Evolutionary conservation across 2,329 filamentous ascomycete species (phyloP).

Genomic region (Calonectria honghensis): DNA sequence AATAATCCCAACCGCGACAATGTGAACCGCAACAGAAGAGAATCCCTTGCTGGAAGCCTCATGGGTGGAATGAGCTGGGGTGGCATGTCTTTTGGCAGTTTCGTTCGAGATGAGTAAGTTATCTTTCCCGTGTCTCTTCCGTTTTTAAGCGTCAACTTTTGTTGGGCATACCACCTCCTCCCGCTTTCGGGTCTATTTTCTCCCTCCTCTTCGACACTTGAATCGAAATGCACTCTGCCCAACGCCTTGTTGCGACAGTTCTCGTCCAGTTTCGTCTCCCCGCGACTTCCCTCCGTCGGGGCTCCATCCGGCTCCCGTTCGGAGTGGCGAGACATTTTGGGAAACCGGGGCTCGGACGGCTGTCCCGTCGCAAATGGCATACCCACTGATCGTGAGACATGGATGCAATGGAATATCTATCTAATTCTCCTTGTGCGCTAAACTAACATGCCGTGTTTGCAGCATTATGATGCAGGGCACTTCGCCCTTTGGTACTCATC

Average conservation of each 20-base stretch:
- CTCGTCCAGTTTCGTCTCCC: slow-evolving; percentile 21
- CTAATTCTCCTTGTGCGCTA: slow-evolving; percentile 25
- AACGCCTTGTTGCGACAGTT: neutral
- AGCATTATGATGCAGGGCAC: slow-evolving; percentile 97
- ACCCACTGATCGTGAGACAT: slow-evolving; percentile 36
- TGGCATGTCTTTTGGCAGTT: slow-evolving; percentile 95
- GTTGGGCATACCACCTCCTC: slow-evolving; percentile 24
- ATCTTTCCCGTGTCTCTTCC: slow-evolving; percentile 35
- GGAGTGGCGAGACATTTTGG: slow-evolving; percentile 51
- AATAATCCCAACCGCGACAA: slow-evolving; percentile 78
- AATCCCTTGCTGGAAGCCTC: slow-evolving; percentile 78
- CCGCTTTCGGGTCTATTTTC: neutral
- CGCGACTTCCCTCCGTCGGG: slow-evolving; percentile 23
- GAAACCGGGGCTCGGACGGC: slow-evolving; percentile 42
- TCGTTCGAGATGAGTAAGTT: slow-evolving; percentile 97
- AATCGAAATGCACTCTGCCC: neutral
- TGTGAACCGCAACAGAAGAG: slow-evolving; percentile 74
- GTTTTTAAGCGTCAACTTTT: slow-evolving; percentile 25
- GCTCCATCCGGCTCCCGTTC: slow-evolving; percentile 39
- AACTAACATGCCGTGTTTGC: slow-evolving; percentile 54
- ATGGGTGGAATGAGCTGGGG: slow-evolving; percentile 97
- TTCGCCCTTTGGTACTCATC: slow-evolving; percentile 87
- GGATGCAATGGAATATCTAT: slow-evolving; percentile 40
- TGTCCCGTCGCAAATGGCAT: slow-evolving; percentile 41
- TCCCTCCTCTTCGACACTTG: slow-evolving; percentile 6